These are phyloP conservation scores for Chenopodium album DNA, from an alignment of 148 eudicot species.

Conservation along the genomic window DNA sequence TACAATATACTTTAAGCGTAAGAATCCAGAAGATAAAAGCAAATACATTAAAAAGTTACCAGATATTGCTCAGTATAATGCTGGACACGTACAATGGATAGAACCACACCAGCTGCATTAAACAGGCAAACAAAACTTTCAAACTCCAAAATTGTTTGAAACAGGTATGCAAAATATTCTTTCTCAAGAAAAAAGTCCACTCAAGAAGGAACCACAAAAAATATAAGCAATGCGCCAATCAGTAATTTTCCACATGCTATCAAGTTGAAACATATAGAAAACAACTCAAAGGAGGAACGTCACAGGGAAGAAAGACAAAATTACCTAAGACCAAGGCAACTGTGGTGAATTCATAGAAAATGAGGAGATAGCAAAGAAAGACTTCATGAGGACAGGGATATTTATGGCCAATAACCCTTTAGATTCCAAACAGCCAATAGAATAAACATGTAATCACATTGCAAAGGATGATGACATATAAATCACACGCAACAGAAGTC, in stretches of 20 bases:
- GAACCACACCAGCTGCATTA: constrained; percentile 82
- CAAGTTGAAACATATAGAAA: not conserved
- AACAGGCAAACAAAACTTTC: constrained; percentile 16
- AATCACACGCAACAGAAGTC: not conserved
- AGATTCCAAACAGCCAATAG: not conserved
- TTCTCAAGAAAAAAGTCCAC: not conserved
- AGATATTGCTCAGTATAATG: constrained; percentile 77
- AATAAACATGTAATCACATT: not conserved
- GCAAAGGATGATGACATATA: not conserved
- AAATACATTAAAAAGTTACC: constrained; percentile 44
- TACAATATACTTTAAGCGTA: not conserved
- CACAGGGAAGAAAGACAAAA: not conserved
- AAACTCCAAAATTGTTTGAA: not conserved
- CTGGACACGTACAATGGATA: constrained; percentile 86
- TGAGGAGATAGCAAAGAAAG: not conserved
- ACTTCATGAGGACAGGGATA: not conserved
- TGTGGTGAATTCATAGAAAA: not conserved
- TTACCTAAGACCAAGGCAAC: not conserved
- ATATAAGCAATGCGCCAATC: not conserved
- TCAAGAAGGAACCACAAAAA: not conserved
- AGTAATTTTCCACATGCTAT: not conserved
- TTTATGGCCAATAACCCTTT: not conserved
- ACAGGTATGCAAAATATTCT: not conserved
- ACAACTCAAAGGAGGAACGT: not conserved
- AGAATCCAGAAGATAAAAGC: constrained; percentile 9